Percentiles rank a stretch among this genome's conserved stretches.
Conservation (phyloP, 805 yeast species). For the Groenewaldozyma salmanticensis region DNA sequence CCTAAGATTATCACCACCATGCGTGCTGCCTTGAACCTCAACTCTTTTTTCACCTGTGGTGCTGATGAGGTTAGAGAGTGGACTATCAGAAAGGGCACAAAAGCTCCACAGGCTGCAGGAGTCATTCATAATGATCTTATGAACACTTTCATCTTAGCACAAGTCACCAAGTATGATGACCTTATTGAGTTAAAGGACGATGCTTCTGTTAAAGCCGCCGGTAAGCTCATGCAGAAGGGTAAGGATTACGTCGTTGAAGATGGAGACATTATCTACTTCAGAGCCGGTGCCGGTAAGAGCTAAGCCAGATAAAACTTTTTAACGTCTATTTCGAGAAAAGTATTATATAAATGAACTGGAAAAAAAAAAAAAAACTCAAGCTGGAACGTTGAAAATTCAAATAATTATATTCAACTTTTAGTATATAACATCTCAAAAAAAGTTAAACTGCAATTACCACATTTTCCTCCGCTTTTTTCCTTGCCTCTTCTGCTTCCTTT, state of each 20-base stretch:
- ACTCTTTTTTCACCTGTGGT: slow-evolving; percentile 94
- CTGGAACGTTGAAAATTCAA: slow-evolving; percentile 1
- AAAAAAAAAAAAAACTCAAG: neutral
- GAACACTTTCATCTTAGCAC: slow-evolving; percentile 71
- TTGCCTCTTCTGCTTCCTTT: neutral
- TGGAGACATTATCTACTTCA: slow-evolving; percentile 85
- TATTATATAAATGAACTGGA: neutral
- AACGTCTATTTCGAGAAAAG: too few relatives aligned
- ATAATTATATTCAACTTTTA: too few relatives aligned
- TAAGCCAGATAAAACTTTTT: slow-evolving; percentile 19
- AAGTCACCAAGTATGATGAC: slow-evolving; percentile 76
- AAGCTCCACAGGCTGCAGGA: slow-evolving; percentile 87
- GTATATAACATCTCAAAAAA: too few relatives aligned
- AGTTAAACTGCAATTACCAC: too few relatives aligned
- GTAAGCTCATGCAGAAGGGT: slow-evolving; percentile 86
- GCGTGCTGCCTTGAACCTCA: slow-evolving; percentile 79
- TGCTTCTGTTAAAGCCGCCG: slow-evolving; percentile 70
- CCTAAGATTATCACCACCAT: slow-evolving; percentile 79
- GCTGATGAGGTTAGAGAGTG: slow-evolving; percentile 89
- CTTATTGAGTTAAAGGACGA: slow-evolving; percentile 73
- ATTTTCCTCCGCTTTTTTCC: neutral
- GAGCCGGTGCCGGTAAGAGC: slow-evolving; percentile 88
- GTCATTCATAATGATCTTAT: slow-evolving; percentile 79
- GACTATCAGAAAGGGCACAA: slow-evolving; percentile 67
- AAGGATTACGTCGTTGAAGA: slow-evolving; percentile 92